A percentile compares a stretch with the other conserved stretches of the same genome.
phyloP scores from a whole-genome alignment of 257 asterid genomes.

The Primulina huaijiensis region DNA sequence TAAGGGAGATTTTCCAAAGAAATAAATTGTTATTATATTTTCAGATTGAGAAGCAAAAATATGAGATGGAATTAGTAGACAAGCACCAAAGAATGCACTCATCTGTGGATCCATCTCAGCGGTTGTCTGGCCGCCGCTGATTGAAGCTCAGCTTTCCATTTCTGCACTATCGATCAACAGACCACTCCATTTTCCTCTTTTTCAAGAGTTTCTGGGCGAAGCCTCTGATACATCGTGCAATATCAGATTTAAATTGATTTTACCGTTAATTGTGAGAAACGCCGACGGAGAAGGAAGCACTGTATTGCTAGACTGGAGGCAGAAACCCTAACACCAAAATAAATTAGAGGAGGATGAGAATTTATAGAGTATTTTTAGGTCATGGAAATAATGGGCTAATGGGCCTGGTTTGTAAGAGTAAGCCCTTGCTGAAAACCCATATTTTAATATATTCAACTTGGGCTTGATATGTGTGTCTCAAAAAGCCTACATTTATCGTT shows the following conservation, averaged over 20 bases:
- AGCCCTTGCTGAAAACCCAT: too few species aligned
- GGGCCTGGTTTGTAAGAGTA: background rate
- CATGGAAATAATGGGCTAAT: too few species aligned
- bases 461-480: background rate
- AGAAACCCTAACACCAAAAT: too few species aligned
- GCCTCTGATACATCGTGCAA: conserved; percentile 3
- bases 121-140: conserved; percentile 41
- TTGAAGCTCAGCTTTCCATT: conserved; percentile 12
- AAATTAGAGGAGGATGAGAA: too few species aligned
- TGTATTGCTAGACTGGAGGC: too few species aligned
- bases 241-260: background rate
- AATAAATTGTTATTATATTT: too few species aligned
- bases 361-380: background rate
- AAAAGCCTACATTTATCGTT: background rate
- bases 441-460: too few species aligned
- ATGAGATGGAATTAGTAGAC: conserved; percentile 31
- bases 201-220: background rate
- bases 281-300: background rate
- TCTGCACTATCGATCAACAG: conserved; percentile 11
- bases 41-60: background rate
- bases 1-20: too few species aligned
- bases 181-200: conserved; percentile 2
- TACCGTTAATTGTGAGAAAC: background rate
- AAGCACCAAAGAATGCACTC: background rate
- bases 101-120: conserved; percentile 34